A percentile compares a stretch with the other conserved stretches of the same genome.
Conservation (phyloP, 306 rosid species). For the Corylus avellana region DNA sequence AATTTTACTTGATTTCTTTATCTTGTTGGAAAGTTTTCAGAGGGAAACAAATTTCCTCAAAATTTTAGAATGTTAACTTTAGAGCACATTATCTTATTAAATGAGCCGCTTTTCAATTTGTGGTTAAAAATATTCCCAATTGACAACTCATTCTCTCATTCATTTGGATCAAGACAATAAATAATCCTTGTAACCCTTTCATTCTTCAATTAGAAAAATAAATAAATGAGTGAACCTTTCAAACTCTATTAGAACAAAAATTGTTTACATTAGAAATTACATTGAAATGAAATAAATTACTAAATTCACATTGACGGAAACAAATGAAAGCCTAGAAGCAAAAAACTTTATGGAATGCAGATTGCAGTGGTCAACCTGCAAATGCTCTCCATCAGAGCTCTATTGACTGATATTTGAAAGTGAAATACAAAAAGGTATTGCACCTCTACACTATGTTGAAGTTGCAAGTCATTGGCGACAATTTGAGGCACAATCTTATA, state of each 20-base stretch:
- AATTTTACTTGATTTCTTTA: too few relatives aligned
- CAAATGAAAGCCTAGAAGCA: not conserved
- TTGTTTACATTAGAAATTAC: not conserved
- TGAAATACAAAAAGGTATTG: not conserved
- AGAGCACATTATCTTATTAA: too few relatives aligned
- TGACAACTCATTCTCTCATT: too few relatives aligned
- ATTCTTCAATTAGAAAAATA: too few relatives aligned
- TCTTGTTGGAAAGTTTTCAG: too few relatives aligned
- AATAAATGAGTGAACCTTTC: not conserved
- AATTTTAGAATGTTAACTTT: too few relatives aligned
- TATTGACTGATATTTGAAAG: not conserved
- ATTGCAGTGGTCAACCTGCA: not conserved
- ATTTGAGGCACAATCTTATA: constrained; percentile 4
- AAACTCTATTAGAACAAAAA: not conserved
- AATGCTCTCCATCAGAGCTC: not conserved
- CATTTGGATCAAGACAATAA: too few relatives aligned
- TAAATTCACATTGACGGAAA: not conserved
- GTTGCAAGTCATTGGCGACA: constrained; percentile 11
- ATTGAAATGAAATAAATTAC: not conserved
- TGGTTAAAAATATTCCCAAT: too few relatives aligned
- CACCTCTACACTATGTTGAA: constrained; percentile 6
- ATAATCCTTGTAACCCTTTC: too few relatives aligned
- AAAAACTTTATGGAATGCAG: not conserved
- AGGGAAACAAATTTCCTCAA: too few relatives aligned
- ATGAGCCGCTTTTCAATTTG: too few relatives aligned